Evolutionary conservation across 768 basidiomycete species (phyloP).

Genomic region (Cystobasidium onofrii): DNA sequence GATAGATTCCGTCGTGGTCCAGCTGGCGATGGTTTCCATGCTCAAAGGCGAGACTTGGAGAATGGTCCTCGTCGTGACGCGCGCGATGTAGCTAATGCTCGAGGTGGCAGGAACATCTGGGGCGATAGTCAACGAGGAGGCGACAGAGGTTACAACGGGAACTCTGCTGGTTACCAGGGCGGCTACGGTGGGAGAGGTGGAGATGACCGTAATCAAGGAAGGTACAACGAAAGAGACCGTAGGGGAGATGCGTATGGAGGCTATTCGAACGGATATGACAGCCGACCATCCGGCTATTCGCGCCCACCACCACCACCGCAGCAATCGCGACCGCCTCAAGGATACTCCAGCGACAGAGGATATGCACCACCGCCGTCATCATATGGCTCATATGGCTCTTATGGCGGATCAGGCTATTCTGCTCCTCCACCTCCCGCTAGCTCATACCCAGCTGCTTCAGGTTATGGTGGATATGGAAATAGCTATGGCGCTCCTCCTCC

Average conservation of each 20-base stretch:
- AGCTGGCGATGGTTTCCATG: slow-evolving; percentile 14
- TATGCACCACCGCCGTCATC: slow-evolving; percentile 2
- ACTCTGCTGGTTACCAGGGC: not conserved
- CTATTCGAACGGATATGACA: not conserved
- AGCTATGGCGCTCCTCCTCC: not conserved
- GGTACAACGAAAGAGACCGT: not conserved
- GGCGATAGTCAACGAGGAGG: not conserved
- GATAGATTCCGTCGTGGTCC: not conserved
- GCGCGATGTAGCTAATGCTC: not conserved
- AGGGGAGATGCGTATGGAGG: not conserved
- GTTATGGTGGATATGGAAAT: slow-evolving; percentile 10
- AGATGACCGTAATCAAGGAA: not conserved
- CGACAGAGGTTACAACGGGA: not conserved
- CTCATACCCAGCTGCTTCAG: not conserved
- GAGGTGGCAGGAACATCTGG: not conserved
- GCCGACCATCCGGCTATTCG: not conserved
- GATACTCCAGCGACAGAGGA: not conserved
- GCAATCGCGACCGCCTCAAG: not conserved
- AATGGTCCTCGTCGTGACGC: slow-evolving; percentile 13
- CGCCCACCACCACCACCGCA: not conserved
- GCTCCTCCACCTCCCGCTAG: not conserved
- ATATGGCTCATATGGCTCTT: not conserved
- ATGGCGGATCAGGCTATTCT: not conserved
- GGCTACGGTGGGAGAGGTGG: not conserved
- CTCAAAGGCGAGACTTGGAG: slow-evolving; percentile 21